Conservation (phyloP, 805 yeast species). For the Starmera quercuum region DNA sequence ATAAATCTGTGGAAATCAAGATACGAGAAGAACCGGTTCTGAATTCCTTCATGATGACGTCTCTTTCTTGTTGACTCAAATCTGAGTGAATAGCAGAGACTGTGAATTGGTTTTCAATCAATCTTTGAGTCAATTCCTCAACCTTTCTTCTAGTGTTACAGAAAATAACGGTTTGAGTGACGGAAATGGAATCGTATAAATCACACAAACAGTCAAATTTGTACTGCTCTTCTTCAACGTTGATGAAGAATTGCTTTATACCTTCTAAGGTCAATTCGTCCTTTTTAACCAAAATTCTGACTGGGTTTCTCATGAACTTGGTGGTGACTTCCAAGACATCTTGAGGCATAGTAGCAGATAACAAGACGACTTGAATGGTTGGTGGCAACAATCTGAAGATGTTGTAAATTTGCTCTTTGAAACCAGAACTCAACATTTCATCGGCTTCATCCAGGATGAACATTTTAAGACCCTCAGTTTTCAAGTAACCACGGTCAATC, state of each 20-base stretch:
- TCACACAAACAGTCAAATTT: conserved; percentile 93
- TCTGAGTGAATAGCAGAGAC: conserved; percentile 96
- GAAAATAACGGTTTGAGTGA: conserved; percentile 96
- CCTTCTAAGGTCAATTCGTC: conserved; percentile 96
- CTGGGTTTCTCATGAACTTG: conserved; percentile 93
- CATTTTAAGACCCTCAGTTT: conserved; percentile 82
- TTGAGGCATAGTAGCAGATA: conserved; percentile 90
- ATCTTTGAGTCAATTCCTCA: conserved; percentile 73
- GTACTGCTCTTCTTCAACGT: conserved; percentile 90
- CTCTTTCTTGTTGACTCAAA: conserved; percentile 90
- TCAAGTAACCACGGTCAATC: conserved; percentile 84
- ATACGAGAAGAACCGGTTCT: conserved; percentile 92
- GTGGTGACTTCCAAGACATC: conserved; percentile 88
- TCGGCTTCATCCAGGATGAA: conserved; percentile 97
- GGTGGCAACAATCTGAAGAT: conserved; percentile 84
- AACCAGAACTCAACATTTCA: conserved; percentile 89
- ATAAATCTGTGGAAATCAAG: conserved; percentile 86
- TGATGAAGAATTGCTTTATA: conserved; percentile 84
- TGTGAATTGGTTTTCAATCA: conserved; percentile 76
- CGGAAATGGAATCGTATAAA: conserved; percentile 88
- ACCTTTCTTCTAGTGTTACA: conserved; percentile 95
- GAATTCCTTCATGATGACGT: conserved; percentile 91
- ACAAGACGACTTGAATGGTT: conserved; percentile 87
- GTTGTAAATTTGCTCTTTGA: conserved; percentile 92
- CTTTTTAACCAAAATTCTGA: conserved; percentile 87